phyloP scores from a whole-genome alignment of 2,329 filamentous ascomycete genomes.

The Fusarium denticulatum region DNA sequence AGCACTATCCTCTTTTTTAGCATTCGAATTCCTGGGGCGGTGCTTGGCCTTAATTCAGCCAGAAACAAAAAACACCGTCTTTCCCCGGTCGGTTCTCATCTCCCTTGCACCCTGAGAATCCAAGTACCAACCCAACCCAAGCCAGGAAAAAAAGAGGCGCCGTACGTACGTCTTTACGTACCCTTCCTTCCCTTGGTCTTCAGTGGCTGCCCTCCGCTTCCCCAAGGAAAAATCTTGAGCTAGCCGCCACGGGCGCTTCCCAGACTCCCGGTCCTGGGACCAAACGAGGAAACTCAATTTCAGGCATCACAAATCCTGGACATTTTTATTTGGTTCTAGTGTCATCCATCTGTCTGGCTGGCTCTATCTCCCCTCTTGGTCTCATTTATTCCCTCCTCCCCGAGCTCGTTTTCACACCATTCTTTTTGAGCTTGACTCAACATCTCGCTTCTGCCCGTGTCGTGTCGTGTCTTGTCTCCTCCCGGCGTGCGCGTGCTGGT shows the following conservation, averaged over 20 bases:
- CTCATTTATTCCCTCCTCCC: slow-evolving; percentile 22
- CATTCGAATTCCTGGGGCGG: slow-evolving; percentile 13
- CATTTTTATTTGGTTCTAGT: slow-evolving; percentile 31
- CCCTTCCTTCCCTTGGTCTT: background rate
- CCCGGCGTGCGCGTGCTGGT: slow-evolving; percentile 11
- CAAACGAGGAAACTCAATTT: slow-evolving; percentile 41
- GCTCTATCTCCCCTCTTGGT: slow-evolving; percentile 18
- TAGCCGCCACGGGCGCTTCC: slow-evolving; percentile 42
- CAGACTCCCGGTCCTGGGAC: slow-evolving; percentile 40
- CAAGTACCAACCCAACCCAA: background rate
- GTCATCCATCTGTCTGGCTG: slow-evolving; percentile 7
- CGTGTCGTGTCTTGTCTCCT: slow-evolving; percentile 8
- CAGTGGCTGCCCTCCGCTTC: slow-evolving; percentile 34
- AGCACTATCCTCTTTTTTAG: slow-evolving; percentile 29
- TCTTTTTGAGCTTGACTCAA: slow-evolving; percentile 21
- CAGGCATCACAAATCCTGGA: slow-evolving; percentile 36
- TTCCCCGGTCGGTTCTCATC: slow-evolving; percentile 1
- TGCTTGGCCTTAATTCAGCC: slow-evolving; percentile 9
- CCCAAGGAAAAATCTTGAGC: slow-evolving; percentile 32
- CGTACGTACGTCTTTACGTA: slow-evolving; percentile 5
- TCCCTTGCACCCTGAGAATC: background rate
- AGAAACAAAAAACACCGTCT: slow-evolving; percentile 21
- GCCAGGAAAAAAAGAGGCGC: slow-evolving; percentile 6
- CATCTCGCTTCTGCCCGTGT: slow-evolving; percentile 10
- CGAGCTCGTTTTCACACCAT: slow-evolving; percentile 8